Evolutionary conservation across 2,329 filamentous ascomycete genomes (phyloP).

Genomic region (Fusarium sp.): DNA sequence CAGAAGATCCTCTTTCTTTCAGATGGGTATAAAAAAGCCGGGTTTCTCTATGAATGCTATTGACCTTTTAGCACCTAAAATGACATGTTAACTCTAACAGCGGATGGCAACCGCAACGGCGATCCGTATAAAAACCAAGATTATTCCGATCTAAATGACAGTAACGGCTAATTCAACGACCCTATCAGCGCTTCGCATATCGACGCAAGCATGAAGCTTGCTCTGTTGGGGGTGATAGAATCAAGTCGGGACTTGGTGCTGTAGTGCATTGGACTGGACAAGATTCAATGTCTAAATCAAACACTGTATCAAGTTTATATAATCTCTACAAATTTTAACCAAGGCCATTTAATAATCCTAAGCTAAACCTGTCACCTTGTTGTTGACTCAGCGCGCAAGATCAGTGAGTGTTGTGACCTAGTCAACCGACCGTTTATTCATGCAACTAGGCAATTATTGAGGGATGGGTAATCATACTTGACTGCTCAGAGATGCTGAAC

Average conservation of each 20-base stretch:
- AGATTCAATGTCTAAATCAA: not conserved
- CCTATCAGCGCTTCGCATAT: not conserved
- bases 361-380: not conserved
- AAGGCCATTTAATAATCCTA: not conserved
- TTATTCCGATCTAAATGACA: not conserved
- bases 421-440: not conserved
- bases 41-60: not conserved
- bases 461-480: too few species aligned
- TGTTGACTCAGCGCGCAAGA: not conserved
- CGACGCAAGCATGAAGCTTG: not conserved
- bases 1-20: too few species aligned
- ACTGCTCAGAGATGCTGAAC: too few species aligned
- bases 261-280: not conserved
- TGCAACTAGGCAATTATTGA: not conserved
- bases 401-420: not conserved
- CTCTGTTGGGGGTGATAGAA: not conserved
- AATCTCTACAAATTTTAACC: not conserved
- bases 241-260: not conserved
- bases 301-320: not conserved
- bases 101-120: not conserved
- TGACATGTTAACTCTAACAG: not conserved
- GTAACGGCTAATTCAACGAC: not conserved
- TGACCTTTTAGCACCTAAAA: not conserved
- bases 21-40: not conserved
- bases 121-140: not conserved